These are phyloP conservation scores for Aspergillus hiratsukae DNA, from an alignment of 2,329 filamentous ascomycete genomes.

Conservation along the genomic window DNA sequence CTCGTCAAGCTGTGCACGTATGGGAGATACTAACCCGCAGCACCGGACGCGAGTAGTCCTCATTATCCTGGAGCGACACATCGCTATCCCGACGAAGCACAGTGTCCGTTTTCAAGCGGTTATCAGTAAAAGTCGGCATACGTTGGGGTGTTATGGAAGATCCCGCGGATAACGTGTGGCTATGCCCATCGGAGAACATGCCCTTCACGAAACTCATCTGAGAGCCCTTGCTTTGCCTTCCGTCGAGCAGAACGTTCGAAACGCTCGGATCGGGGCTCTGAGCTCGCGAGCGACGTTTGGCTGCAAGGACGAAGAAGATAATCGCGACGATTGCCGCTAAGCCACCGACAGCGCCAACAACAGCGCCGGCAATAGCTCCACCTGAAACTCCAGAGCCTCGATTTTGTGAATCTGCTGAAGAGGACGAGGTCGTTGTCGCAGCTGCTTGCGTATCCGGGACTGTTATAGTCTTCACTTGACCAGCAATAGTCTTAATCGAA, in stretches of 20 bases:
- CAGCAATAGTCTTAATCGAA: slow-evolving; percentile 21
- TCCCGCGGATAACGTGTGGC: slow-evolving; percentile 20
- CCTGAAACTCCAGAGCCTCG: slow-evolving; percentile 29
- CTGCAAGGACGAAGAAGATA: slow-evolving; percentile 37
- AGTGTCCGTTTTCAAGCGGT: slow-evolving; percentile 42
- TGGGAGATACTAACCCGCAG: slow-evolving; percentile 32
- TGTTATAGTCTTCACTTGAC: slow-evolving; percentile 28
- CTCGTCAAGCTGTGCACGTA: background rate
- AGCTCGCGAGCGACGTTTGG: slow-evolving; percentile 31
- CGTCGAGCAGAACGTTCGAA: slow-evolving; percentile 27
- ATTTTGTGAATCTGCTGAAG: slow-evolving; percentile 8
- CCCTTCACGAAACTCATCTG: slow-evolving; percentile 33
- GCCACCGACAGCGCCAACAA: slow-evolving; percentile 39
- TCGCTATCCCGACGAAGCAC: slow-evolving; percentile 39
- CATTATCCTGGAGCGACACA: slow-evolving; percentile 45
- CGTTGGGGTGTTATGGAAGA: slow-evolving; percentile 19
- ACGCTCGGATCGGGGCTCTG: slow-evolving; percentile 26
- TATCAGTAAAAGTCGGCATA: slow-evolving; percentile 38
- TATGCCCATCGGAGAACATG: slow-evolving; percentile 26
- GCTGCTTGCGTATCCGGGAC: slow-evolving; percentile 13
- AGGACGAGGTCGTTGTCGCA: slow-evolving; percentile 3
- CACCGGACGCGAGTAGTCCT: slow-evolving; percentile 46
- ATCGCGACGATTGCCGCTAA: slow-evolving; percentile 34
- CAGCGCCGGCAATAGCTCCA: slow-evolving; percentile 43
- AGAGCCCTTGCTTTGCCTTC: slow-evolving; percentile 31